These are phyloP conservation scores for Meyerozyma athensensis DNA, from an alignment of 1,139 yeast species.

Conservation along the genomic window DNA sequence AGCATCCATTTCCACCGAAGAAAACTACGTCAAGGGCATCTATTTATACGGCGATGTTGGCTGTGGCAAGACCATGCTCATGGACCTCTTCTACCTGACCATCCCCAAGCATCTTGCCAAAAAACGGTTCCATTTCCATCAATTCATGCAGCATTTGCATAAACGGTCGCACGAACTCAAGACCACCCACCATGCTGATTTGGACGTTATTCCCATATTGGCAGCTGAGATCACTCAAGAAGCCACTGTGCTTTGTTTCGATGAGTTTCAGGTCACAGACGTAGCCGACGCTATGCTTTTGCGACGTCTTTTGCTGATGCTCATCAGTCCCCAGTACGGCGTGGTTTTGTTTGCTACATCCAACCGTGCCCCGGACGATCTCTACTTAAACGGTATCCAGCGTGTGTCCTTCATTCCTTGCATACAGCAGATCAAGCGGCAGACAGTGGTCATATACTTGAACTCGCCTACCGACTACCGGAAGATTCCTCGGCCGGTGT, in stretches of 20 bases:
- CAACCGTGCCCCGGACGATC: constrained; percentile 90
- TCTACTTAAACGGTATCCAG: constrained; percentile 90
- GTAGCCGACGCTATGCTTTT: constrained; percentile 98
- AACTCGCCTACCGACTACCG: constrained; percentile 94
- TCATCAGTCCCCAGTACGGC: constrained; percentile 68
- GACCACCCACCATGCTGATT: constrained; percentile 50
- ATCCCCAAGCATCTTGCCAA: constrained; percentile 75
- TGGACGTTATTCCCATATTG: constrained; percentile 78
- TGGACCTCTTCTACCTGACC: constrained; percentile 89
- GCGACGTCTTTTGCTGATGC: constrained; percentile 62
- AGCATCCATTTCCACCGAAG: constrained; percentile 14
- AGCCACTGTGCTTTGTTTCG: constrained; percentile 83
- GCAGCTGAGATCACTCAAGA: constrained; percentile 79
- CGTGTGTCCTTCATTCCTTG: constrained; percentile 89
- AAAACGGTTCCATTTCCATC: constrained; percentile 86
- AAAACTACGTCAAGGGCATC: constrained; percentile 60
- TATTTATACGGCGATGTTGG: constrained; percentile 97
- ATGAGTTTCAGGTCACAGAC: constrained; percentile 94
- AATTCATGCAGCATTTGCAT: constrained; percentile 92
- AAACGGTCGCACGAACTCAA: constrained; percentile 79
- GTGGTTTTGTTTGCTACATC: constrained; percentile 89
- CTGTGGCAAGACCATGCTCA: constrained; percentile 96
- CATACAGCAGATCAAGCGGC: constrained; percentile 68
- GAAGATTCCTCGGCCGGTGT: constrained; percentile 76
- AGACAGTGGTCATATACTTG: constrained; percentile 71